Base-by-base conservation (phyloP, 129 eudicot species). In the Escallonia rubra region DNA sequence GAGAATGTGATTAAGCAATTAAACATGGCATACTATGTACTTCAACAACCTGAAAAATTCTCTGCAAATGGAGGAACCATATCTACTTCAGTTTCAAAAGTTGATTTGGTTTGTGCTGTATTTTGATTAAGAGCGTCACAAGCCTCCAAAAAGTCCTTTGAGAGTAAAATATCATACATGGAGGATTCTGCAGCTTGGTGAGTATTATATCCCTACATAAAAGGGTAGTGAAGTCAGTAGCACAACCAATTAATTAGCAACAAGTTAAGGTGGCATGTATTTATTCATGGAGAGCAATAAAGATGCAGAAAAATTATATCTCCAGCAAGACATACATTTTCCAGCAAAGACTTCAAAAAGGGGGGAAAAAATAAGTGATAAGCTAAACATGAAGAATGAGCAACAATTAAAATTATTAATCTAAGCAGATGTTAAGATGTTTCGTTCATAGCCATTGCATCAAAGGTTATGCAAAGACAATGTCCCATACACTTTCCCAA, bases 101-200 rank as follows among this genome's bases (percentile, higher is more conserved):
- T 53, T 23, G n/a, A 53, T 53, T 23, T 11, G 14, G 5, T 53
- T 53, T 53, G 15, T 53, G 57, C 57, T 53, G 12, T 14, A 53
- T 11, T 14, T 14, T 53, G 57, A 14, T 11, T 53, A 7, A 73
- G 60, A 57, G 46, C 66, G 57, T 41, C 72, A 65, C 43, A 40
- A 44, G 66, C 78, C 60, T 73, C 78, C 59, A 49, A 4, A 46
- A 73, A 65, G 60, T 41, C 52, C 59, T 65, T 66, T 45, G 78
- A 57, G 44, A 73, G 41, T 49, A 73, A 72, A 39, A 73, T 57
- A 40, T 64, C 39, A 54, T 64, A 49, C 59, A 57, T 41, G 38
- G 40, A 48, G 58, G 61, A 64, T 39, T 23, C 61, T n/a, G 72
- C 47, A 57, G 59, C 52, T 10, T 57, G 60, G 49, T 57, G 72